Percentiles rank a stretch among this genome's conserved stretches.
These are phyloP conservation scores for Ustulina deusta DNA, from an alignment of 2,329 filamentous ascomycete genomes.

Conservation along the genomic window DNA sequence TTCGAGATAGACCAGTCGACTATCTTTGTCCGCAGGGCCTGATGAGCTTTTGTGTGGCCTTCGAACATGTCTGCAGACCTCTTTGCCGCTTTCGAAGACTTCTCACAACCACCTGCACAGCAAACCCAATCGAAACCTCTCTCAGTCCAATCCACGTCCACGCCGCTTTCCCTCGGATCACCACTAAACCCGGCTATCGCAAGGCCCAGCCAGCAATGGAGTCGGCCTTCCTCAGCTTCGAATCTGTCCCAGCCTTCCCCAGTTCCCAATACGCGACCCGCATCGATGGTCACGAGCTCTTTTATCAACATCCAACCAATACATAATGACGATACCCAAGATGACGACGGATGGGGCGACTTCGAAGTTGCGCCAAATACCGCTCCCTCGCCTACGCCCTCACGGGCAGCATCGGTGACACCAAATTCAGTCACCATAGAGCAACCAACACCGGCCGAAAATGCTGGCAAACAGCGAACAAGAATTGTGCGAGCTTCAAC, in stretches of 20 bases:
- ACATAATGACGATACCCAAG: slow-evolving; percentile 61
- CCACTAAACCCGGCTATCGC: slow-evolving; percentile 5
- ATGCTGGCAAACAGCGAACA: slow-evolving; percentile 40
- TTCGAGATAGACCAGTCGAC: background rate
- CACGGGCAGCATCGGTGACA: slow-evolving; percentile 13
- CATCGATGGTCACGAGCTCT: slow-evolving; percentile 16
- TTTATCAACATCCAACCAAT: slow-evolving; percentile 34
- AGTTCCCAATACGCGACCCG: slow-evolving; percentile 33
- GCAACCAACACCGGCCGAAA: slow-evolving; percentile 27
- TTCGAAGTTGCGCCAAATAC: slow-evolving; percentile 69
- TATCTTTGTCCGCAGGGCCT: background rate
- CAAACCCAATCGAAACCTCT: slow-evolving; percentile 37
- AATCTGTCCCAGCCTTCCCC: slow-evolving; percentile 45
- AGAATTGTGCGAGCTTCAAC: slow-evolving; percentile 62
- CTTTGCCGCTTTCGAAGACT: slow-evolving; percentile 71
- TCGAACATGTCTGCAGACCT: slow-evolving; percentile 72
- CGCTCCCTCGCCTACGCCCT: slow-evolving; percentile 43
- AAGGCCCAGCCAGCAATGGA: slow-evolving; percentile 48
- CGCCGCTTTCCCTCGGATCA: slow-evolving; percentile 42
- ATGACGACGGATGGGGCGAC: slow-evolving; percentile 75
- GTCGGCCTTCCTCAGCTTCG: slow-evolving; percentile 25
- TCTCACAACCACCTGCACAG: slow-evolving; percentile 49
- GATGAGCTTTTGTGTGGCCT: background rate
- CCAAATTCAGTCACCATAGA: background rate
- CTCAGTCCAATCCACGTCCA: slow-evolving; percentile 16